Evolutionary conservation across 208 protist species (phyloP).

Genomic region (Trypanosoma boissoni): DNA sequence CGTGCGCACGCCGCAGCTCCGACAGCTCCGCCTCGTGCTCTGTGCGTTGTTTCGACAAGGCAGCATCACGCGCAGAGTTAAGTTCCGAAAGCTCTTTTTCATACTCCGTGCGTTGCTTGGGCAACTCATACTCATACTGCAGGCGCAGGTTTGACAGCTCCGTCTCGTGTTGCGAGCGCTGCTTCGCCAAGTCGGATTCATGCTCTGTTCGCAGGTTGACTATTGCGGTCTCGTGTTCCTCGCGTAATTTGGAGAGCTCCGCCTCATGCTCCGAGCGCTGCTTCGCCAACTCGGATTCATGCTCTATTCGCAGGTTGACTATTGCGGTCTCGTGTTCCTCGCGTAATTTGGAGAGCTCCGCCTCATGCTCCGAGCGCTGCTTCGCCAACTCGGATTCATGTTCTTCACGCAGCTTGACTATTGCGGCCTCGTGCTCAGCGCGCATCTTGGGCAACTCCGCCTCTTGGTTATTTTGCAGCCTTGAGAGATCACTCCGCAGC

Average conservation of each 20-base stretch:
- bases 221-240: slow-evolving; percentile 6
- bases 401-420: slow-evolving; percentile 2
- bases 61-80: too few species aligned
- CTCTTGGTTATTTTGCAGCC: too few species aligned
- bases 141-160: not conserved
- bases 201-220: slow-evolving; percentile 5
- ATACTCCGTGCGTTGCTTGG: not conserved
- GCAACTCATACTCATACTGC: not conserved
- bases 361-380: slow-evolving; percentile 5
- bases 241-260: slow-evolving; percentile 7
- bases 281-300: not conserved
- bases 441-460: slow-evolving; percentile 5
- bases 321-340: slow-evolving; percentile 8
- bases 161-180: not conserved
- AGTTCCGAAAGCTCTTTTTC: not conserved
- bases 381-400: slow-evolving; percentile 1
- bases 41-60: not conserved
- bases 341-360: slow-evolving; percentile 6
- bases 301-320: slow-evolving; percentile 1
- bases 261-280: slow-evolving; percentile 6
- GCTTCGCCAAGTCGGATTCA: not conserved
- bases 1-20: not conserved
- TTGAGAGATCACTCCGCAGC: too few species aligned
- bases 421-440: slow-evolving; percentile 1
- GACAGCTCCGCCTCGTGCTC: not conserved